Evolutionary conservation across 106 monocot species (phyloP).

Genomic region (Dioscorea alata): DNA sequence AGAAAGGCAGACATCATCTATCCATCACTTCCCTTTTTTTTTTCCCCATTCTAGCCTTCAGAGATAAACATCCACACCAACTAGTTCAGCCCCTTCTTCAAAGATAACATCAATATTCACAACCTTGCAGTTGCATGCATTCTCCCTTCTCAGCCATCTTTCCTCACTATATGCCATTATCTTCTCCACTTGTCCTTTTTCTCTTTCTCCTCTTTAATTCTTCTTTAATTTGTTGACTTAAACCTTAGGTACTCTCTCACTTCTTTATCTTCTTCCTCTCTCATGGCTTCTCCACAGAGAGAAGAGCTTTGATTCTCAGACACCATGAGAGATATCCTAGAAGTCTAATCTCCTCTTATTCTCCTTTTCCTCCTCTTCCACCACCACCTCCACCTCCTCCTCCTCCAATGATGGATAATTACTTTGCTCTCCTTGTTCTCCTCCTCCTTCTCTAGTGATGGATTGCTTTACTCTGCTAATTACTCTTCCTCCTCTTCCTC

Average conservation of each 20-base stretch:
- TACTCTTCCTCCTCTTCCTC: not conserved
- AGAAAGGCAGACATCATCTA: too few species aligned
- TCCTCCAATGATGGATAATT: not conserved
- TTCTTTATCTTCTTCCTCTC: not conserved
- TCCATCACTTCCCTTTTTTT: too few species aligned
- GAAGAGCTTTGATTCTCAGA: too few species aligned
- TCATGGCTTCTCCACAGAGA: not conserved
- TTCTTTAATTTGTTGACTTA: not conserved
- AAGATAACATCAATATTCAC: too few species aligned
- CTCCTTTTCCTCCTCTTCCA: not conserved
- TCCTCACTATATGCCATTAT: not conserved
- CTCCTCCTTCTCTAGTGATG: too few species aligned
- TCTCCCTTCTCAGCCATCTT: not conserved
- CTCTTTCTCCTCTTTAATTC: not conserved
- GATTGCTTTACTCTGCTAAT: too few species aligned
- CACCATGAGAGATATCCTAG: too few species aligned
- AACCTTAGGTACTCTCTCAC: not conserved
- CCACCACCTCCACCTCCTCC: not conserved
- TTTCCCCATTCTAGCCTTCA: too few species aligned
- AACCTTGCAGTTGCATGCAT: not conserved
- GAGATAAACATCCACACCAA: too few species aligned
- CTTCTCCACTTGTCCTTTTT: not conserved
- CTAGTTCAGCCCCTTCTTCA: too few species aligned
- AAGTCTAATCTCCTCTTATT: not conserved
- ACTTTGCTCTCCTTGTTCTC: not conserved